These are phyloP conservation scores for Botryosphaeria dothidea DNA, from an alignment of 2,329 filamentous ascomycete genomes.

Conservation along the genomic window DNA sequence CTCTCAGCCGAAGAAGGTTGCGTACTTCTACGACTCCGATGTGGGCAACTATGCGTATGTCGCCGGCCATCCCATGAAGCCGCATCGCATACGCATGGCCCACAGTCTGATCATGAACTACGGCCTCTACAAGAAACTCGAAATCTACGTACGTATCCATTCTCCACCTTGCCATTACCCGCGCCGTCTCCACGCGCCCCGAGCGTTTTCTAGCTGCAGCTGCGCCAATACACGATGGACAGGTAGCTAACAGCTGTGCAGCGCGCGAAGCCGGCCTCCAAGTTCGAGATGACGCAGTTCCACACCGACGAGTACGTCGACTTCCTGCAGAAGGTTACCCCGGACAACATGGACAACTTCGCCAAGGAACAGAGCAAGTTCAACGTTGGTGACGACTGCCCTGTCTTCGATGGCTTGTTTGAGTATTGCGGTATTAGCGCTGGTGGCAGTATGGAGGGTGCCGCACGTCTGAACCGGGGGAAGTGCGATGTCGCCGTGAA, in stretches of 20 bases:
- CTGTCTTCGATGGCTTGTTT: slow-evolving; percentile 70
- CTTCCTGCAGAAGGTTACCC: slow-evolving; percentile 82
- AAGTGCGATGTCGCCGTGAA: slow-evolving; percentile 68
- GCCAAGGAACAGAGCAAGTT: slow-evolving; percentile 83
- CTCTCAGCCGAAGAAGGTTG: slow-evolving; percentile 66
- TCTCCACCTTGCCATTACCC: neutral
- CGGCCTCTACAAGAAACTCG: slow-evolving; percentile 72
- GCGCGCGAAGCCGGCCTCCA: slow-evolving; percentile 55
- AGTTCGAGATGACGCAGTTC: slow-evolving; percentile 72
- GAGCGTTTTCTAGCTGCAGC: slow-evolving; percentile 14
- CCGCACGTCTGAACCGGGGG: slow-evolving; percentile 65
- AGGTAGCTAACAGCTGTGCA: slow-evolving; percentile 20
- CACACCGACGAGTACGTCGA: slow-evolving; percentile 74
- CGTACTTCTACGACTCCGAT: slow-evolving; percentile 98
- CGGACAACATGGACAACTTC: slow-evolving; percentile 96
- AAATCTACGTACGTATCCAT: slow-evolving; percentile 60
- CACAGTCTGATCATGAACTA: slow-evolving; percentile 70
- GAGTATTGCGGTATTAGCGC: slow-evolving; percentile 72
- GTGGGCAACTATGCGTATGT: slow-evolving; percentile 98
- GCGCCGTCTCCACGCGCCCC: neutral
- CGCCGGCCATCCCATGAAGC: slow-evolving; percentile 68
- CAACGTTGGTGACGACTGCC: slow-evolving; percentile 65
- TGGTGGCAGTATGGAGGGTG: slow-evolving; percentile 70
- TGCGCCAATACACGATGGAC: slow-evolving; percentile 7
- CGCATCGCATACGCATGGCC: slow-evolving; percentile 67